phyloP scores from a whole-genome alignment of 2,329 filamentous ascomycete genomes.

The Aspergillus calidoustus region DNA sequence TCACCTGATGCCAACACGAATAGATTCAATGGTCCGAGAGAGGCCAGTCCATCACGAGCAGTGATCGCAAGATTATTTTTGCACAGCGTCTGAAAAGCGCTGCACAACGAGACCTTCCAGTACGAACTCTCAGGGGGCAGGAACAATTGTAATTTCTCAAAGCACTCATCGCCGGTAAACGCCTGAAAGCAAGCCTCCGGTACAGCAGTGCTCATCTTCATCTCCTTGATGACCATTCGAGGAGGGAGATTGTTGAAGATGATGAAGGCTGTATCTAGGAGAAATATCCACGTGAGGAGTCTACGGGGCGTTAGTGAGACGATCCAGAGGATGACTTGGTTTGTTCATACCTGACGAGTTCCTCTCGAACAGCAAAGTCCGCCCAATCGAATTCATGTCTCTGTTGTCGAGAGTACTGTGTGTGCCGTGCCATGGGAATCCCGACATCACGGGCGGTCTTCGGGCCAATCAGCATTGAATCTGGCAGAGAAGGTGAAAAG shows the following conservation, averaged over 20 bases:
- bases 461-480: neutral
- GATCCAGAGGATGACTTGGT: too few species aligned
- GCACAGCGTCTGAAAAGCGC: conserved; percentile 27
- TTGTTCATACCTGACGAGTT: conserved; percentile 35
- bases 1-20: conserved; percentile 32
- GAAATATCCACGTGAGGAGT: conserved; percentile 41
- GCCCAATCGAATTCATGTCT: conserved; percentile 40
- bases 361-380: conserved; percentile 40
- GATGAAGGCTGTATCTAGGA: conserved; percentile 47
- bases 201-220: conserved; percentile 42
- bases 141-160: conserved; percentile 22
- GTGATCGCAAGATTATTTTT: conserved; percentile 16
- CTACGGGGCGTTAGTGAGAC: conserved; percentile 4
- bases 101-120: conserved; percentile 28
- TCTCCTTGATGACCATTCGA: conserved; percentile 47
- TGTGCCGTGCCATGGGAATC: conserved; percentile 32
- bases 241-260: conserved; percentile 50
- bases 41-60: conserved; percentile 21
- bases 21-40: conserved; percentile 32
- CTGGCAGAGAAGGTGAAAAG: too few species aligned
- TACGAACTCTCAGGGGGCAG: conserved; percentile 23
- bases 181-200: conserved; percentile 47
- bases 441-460: conserved; percentile 39
- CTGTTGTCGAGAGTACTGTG: conserved; percentile 28
- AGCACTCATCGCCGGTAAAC: conserved; percentile 35